These are phyloP conservation scores for Oryza coarctata DNA, from an alignment of 176 grass and related monocot species.

Conservation along the genomic window DNA sequence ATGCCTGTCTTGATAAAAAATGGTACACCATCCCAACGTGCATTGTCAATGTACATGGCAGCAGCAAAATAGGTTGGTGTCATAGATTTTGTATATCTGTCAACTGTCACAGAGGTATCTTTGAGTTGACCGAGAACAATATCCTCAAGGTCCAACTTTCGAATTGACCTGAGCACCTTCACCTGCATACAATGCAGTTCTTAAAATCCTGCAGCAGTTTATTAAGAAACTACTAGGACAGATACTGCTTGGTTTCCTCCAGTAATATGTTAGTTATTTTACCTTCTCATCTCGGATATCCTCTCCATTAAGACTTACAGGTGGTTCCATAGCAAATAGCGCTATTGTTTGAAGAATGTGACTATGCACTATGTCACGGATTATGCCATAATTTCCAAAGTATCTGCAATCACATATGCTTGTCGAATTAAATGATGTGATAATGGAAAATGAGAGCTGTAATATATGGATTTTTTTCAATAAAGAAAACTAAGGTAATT, in stretches of 20 bases:
- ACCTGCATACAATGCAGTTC: slow-evolving; percentile 44
- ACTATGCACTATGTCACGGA: slow-evolving; percentile 89
- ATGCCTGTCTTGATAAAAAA: slow-evolving; percentile 95
- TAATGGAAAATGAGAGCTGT: not conserved
- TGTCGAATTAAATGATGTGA: not conserved
- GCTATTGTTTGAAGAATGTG: slow-evolving; percentile 95
- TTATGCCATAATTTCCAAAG: slow-evolving; percentile 84
- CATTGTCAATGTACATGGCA: slow-evolving; percentile 91
- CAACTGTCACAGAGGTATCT: slow-evolving; percentile 50
- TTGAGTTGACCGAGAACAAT: slow-evolving; percentile 90
- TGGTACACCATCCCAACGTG: slow-evolving; percentile 92
- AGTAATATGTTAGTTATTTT: not conserved
- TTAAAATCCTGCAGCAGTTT: not conserved
- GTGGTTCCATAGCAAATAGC: slow-evolving; percentile 90
- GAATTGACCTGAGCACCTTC: slow-evolving; percentile 89
- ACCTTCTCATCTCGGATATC: slow-evolving; percentile 99
- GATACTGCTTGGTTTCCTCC: not conserved
- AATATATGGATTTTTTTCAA: not conserved
- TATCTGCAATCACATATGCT: slow-evolving; percentile 50
- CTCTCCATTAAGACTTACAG: slow-evolving; percentile 89
- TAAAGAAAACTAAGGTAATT: slow-evolving; percentile 24
- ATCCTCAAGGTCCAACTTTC: slow-evolving; percentile 75
- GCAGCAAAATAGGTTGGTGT: slow-evolving; percentile 88
- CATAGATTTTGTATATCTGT: slow-evolving; percentile 77
- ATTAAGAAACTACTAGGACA: slow-evolving; percentile 15